Evolutionary conservation across 129 eudicot genomes (phyloP), one percentile per base, ranked within the genome.

Genomic region (Ambrosia trifida): DNA sequence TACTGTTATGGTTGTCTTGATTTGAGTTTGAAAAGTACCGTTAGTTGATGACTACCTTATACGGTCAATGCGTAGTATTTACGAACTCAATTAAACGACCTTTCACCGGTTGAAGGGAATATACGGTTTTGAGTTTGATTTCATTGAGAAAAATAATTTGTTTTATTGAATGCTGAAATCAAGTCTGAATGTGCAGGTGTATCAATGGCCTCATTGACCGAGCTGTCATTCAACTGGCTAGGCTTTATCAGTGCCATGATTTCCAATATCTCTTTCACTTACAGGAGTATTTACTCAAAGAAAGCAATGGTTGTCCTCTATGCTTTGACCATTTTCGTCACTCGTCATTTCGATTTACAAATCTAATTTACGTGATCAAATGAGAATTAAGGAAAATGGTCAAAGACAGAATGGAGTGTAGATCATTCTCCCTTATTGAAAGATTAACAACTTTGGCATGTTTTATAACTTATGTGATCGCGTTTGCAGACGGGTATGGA

Each of bases 161-260:
- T 41, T 11, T 6, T 18, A 18, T 12, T 8, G 3, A 66, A 56
- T 44, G 45, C 64, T 75, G 69, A 60, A 24, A 18, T 68, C 35
- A 35, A 50, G 63, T 57, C 66, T 78, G 46, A 70, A 83, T 84
- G 7, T 57, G 85, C 89, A 92, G 98, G 98, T 89, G 98, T 92
- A 31, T 84, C 98, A 19, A 89, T 89, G 95, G 98, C 98, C 35
- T 92, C 98, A 17, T 53, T 92, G 86, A 92, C 98, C 28, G 98
- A 92, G 80, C 73, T 92, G 68, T 92, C 98, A 32, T 92, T 92
- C 83, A 92, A 92, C 85, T 92, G 95, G 98, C 58, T 73, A 45
- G 98, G 96, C 43, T 89, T 92, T 79, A 76, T 87, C 80, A 89
- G 95, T 71, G 98, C 98, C 59, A 92, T 92, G 98, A 92, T 92